These are phyloP conservation scores for Plantago lanceolata DNA, from an alignment of 305 asterid genomes.

Conservation along the genomic window DNA sequence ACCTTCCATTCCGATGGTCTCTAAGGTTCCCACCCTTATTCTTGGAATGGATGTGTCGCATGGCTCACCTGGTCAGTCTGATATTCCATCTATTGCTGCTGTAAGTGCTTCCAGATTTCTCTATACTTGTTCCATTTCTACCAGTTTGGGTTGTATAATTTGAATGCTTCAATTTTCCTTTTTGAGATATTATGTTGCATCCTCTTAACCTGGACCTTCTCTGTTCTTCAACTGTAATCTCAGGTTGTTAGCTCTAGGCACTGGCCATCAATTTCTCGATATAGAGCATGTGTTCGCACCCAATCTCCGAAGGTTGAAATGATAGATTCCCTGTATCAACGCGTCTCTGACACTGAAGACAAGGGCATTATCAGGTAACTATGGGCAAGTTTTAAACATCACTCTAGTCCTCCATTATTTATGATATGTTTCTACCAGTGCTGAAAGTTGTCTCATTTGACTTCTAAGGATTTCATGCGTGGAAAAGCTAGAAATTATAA, in stretches of 20 bases:
- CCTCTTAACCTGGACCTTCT: neutral
- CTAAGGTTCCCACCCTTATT: constrained; percentile 69
- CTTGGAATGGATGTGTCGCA: constrained; percentile 94
- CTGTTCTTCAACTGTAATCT: constrained; percentile 15
- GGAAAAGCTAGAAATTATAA: too few relatives aligned
- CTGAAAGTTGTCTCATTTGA: too few relatives aligned
- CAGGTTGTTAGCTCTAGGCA: constrained; percentile 85
- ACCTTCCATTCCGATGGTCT: constrained; percentile 55
- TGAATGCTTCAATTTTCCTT: neutral
- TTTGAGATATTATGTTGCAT: neutral
- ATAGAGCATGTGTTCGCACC: constrained; percentile 76
- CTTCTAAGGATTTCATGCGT: too few relatives aligned
- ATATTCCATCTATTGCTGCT: constrained; percentile 88
- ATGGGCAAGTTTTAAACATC: neutral
- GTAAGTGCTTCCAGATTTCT: constrained; percentile 28
- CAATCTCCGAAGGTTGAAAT: constrained; percentile 75
- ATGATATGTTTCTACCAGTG: too few relatives aligned
- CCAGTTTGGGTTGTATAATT: neutral
- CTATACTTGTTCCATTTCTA: neutral
- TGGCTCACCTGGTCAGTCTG: constrained; percentile 88
- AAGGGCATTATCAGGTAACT: constrained; percentile 72
- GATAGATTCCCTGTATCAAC: constrained; percentile 63
- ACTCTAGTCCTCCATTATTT: neutral
- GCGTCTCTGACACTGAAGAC: constrained; percentile 56
- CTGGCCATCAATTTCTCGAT: constrained; percentile 83